These are phyloP conservation scores for Chiua sp. DNA, from an alignment of 1,284 basidiomycete species.

Conservation along the genomic window DNA sequence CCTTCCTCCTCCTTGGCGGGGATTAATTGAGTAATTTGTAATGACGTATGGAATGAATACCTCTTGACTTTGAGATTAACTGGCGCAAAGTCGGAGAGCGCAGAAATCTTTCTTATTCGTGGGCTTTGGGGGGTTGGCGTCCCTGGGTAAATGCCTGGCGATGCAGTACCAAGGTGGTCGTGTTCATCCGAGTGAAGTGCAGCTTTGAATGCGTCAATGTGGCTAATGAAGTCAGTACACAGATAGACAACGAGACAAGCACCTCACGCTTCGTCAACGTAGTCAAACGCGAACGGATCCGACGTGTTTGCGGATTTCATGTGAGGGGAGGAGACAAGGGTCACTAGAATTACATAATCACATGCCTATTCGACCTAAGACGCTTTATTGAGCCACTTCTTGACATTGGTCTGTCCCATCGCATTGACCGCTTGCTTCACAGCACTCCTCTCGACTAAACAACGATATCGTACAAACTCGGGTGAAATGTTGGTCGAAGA, in stretches of 20 bases:
- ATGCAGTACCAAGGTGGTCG: slow-evolving; percentile 44
- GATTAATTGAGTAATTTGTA: slow-evolving; percentile 1
- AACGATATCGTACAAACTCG: slow-evolving; percentile 73
- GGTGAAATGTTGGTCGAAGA: slow-evolving; percentile 52
- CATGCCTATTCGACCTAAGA: slow-evolving; percentile 28
- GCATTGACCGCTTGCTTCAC: slow-evolving; percentile 70
- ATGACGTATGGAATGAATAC: slow-evolving; percentile 41
- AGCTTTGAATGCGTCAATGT: slow-evolving; percentile 73
- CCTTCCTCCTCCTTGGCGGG: slow-evolving; percentile 52
- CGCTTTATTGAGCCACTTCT: slow-evolving; percentile 75
- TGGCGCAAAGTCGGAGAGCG: slow-evolving; percentile 92
- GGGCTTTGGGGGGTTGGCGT: slow-evolving; percentile 38
- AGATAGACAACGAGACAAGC: background rate
- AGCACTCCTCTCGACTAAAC: slow-evolving; percentile 57
- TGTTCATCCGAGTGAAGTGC: slow-evolving; percentile 69
- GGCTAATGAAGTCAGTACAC: slow-evolving; percentile 46
- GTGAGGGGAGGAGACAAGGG: slow-evolving; percentile 5
- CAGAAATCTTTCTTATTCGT: slow-evolving; percentile 77
- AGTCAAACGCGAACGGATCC: slow-evolving; percentile 50
- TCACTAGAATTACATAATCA: slow-evolving; percentile 29
- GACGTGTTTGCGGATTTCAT: slow-evolving; percentile 17
- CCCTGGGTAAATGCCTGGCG: slow-evolving; percentile 30
- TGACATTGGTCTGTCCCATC: slow-evolving; percentile 70
- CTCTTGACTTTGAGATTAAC: slow-evolving; percentile 82
- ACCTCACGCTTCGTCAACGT: slow-evolving; percentile 74